A percentile compares a stretch with the other conserved stretches of the same genome.
Conservation (phyloP, 2,329 filamentous ascomycete genomes). For the Ceratocystis cubensis region DNA sequence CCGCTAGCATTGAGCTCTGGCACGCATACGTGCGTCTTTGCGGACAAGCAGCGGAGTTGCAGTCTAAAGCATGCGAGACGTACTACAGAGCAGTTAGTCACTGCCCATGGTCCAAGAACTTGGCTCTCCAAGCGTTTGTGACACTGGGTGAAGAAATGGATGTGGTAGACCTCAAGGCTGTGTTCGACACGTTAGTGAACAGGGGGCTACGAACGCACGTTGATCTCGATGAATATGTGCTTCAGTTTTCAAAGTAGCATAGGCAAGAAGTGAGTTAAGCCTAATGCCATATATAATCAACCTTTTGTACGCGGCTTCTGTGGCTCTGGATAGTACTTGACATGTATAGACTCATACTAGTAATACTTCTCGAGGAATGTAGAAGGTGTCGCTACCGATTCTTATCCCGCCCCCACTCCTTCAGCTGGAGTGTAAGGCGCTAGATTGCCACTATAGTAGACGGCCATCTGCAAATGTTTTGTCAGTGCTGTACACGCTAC, state of each 20-base stretch:
- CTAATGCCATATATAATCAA: background rate
- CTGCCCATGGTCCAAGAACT: constrained; percentile 39
- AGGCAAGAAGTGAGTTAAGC: background rate
- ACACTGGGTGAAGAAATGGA: constrained; percentile 35
- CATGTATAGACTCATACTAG: too few relatives aligned
- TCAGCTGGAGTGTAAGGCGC: background rate
- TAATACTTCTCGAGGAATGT: too few relatives aligned
- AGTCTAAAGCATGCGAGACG: constrained; percentile 34
- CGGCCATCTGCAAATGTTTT: background rate
- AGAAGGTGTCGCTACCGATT: too few relatives aligned
- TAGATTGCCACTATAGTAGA: background rate
- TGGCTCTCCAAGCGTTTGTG: constrained; percentile 41
- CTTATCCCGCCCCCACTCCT: background rate
- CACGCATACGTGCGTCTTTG: constrained; percentile 39
- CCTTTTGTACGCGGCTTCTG: too few relatives aligned
- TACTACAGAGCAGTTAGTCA: constrained; percentile 37
- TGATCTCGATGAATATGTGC: constrained; percentile 37
- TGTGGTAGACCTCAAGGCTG: constrained; percentile 36
- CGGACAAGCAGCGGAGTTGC: constrained; percentile 29
- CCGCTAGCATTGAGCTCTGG: constrained; percentile 34
- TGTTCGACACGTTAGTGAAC: constrained; percentile 36
- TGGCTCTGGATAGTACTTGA: too few relatives aligned
- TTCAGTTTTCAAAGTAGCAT: background rate
- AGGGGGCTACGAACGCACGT: constrained; percentile 41
- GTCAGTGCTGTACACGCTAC: background rate